Conservation (phyloP, 176 grass and related monocot genomes). For the Typha latifolia region DNA sequence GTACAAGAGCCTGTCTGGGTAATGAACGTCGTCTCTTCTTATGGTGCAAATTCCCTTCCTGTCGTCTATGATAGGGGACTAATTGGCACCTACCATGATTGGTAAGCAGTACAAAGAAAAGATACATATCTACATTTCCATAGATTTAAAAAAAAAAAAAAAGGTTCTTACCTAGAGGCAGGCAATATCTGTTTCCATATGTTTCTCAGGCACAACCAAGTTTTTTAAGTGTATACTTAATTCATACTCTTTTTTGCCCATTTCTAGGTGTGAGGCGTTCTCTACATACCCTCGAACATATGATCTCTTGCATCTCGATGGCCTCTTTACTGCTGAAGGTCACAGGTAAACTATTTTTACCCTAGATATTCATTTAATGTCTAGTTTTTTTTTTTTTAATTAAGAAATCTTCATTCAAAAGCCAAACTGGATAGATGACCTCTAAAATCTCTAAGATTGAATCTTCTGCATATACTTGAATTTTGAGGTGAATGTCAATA, state of each 20-base stretch:
- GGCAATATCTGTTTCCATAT: neutral
- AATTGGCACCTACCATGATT: constrained; percentile 82
- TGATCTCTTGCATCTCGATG: constrained; percentile 87
- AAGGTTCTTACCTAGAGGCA: neutral
- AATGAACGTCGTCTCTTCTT: constrained; percentile 93
- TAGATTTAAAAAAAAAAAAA: too few relatives aligned
- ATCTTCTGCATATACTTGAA: too few relatives aligned
- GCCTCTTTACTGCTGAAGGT: constrained; percentile 70
- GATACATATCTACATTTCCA: neutral
- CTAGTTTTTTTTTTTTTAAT: neutral
- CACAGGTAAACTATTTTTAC: constrained; percentile 46
- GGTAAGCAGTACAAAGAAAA: constrained; percentile 22
- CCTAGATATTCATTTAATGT: neutral
- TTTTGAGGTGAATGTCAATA: too few relatives aligned
- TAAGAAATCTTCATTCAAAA: neutral
- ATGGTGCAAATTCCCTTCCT: constrained; percentile 59
- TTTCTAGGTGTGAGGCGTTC: constrained; percentile 78
- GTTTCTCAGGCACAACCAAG: neutral
- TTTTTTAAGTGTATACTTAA: neutral
- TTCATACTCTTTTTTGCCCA: neutral
- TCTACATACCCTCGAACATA: constrained; percentile 94
- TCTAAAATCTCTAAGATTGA: too few relatives aligned
- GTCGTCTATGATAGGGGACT: constrained; percentile 81
- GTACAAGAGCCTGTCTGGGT: constrained; percentile 81
- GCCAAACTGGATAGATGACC: too few relatives aligned